These are phyloP conservation scores for Lasiodiplodia sp. DNA, from an alignment of 2,329 filamentous ascomycete genomes.

Conservation along the genomic window DNA sequence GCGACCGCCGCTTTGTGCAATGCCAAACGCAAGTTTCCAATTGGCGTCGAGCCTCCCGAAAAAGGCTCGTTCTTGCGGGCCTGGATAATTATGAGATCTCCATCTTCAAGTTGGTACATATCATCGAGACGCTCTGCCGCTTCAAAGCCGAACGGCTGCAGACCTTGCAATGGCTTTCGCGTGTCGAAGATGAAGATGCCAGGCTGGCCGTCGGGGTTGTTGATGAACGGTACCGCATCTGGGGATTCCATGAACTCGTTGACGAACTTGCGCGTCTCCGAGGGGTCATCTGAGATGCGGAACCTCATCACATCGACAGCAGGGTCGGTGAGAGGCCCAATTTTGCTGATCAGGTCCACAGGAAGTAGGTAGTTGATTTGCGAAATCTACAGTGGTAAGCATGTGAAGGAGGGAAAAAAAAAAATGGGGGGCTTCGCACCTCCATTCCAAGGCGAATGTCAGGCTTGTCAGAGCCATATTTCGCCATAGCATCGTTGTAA, in stretches of 20 bases:
- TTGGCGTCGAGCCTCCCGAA: conserved; percentile 73
- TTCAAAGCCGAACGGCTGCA: conserved; percentile 80
- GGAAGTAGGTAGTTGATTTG: conserved; percentile 70
- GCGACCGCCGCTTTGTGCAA: conserved; percentile 74
- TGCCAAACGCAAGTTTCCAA: conserved; percentile 76
- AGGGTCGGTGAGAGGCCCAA: conserved; percentile 72
- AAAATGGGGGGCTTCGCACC: conserved; percentile 51
- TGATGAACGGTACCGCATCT: conserved; percentile 63
- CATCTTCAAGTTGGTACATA: conserved; percentile 65
- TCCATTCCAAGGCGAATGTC: conserved; percentile 78
- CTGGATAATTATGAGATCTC: conserved; percentile 83
- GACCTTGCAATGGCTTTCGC: conserved; percentile 75
- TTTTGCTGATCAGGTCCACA: conserved; percentile 73
- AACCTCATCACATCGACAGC: conserved; percentile 79
- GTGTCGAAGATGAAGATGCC: conserved; percentile 79
- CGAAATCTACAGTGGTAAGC: conserved; percentile 62
- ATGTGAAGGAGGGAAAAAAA: conserved; percentile 30
- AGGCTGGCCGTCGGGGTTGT: conserved; percentile 79
- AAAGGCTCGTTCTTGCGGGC: conserved; percentile 72
- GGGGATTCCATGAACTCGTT: conserved; percentile 74
- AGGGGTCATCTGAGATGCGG: conserved; percentile 60
- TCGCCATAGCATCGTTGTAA: conserved; percentile 79
- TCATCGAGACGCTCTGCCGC: conserved; percentile 66
- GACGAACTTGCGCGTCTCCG: conserved; percentile 68
- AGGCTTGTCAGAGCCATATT: conserved; percentile 90